Evolutionary conservation across 305 asterid genomes (phyloP).

Genomic region (Fraxinus angustifolia): DNA sequence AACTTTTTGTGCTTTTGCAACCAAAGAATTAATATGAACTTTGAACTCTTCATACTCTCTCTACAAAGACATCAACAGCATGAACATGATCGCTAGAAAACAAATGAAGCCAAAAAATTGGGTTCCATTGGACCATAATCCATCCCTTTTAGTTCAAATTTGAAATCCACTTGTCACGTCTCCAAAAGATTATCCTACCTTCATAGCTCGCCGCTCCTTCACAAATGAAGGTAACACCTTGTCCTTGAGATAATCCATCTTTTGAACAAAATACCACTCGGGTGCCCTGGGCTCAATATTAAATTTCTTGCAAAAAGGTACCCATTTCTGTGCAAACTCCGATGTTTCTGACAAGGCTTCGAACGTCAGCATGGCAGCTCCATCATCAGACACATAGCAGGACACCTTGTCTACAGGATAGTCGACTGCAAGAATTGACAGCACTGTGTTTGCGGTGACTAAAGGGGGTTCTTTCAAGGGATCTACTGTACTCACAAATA

Average conservation of each 20-base stretch:
- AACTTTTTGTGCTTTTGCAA: conserved; percentile 37
- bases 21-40: conserved; percentile 35
- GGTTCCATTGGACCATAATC: not conserved
- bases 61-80: conserved; percentile 14
- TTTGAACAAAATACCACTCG: conserved; percentile 34
- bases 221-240: conserved; percentile 31
- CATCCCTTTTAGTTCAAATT: not conserved
- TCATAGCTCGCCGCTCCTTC: conserved; percentile 35
- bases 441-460: conserved; percentile 41
- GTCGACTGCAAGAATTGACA: conserved; percentile 43
- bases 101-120: not conserved
- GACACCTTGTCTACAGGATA: conserved; percentile 36
- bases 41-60: conserved; percentile 45
- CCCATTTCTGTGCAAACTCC: conserved; percentile 43
- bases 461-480: conserved; percentile 43
- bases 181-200: conserved; percentile 14
- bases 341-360: conserved; percentile 41
- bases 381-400: conserved; percentile 41
- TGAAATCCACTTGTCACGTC: not conserved
- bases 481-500: conserved; percentile 43
- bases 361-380: conserved; percentile 48
- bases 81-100: not conserved
- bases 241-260: conserved; percentile 34
- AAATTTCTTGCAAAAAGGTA: conserved; percentile 44
- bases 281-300: conserved; percentile 48